Conservation (phyloP, 1,284 basidiomycete species). For the Puccinia hordei region DNA sequence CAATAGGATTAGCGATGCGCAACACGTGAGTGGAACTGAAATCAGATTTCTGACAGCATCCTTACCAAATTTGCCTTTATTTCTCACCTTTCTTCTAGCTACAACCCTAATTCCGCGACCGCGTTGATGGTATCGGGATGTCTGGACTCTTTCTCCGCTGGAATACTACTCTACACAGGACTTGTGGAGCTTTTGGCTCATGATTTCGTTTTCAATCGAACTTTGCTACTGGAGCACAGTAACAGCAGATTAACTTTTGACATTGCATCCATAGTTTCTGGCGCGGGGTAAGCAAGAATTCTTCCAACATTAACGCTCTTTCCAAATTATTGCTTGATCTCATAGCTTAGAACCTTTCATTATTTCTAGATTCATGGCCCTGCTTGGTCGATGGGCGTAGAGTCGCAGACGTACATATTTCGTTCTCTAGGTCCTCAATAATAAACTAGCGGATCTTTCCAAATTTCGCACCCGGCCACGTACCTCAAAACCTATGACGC, state of each 20-base stretch:
- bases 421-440: no score
- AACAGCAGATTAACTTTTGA: slow-evolving; percentile 22
- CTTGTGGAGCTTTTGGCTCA: slow-evolving; percentile 56
- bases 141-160: slow-evolving; percentile 58
- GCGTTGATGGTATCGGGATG: slow-evolving; percentile 58
- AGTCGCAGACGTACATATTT: no score
- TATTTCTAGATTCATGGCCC: slow-evolving; percentile 32
- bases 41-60: background rate
- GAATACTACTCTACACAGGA: slow-evolving; percentile 59
- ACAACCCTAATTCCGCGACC: slow-evolving; percentile 57
- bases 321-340: background rate
- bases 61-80: background rate
- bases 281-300: slow-evolving; percentile 28
- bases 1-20: slow-evolving; percentile 43
- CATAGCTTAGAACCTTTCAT: background rate
- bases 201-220: slow-evolving; percentile 46
- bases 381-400: slow-evolving; percentile 46
- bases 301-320: background rate
- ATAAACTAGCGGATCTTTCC: no score
- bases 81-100: slow-evolving; percentile 48
- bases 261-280: slow-evolving; percentile 24
- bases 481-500: no score
- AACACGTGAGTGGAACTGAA: slow-evolving; percentile 23
- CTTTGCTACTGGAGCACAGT: slow-evolving; percentile 37
- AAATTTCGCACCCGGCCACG: no score